Conservation (phyloP, 371 early-diverging fungal species). For the Cokeromyces recurvatus region DNA sequence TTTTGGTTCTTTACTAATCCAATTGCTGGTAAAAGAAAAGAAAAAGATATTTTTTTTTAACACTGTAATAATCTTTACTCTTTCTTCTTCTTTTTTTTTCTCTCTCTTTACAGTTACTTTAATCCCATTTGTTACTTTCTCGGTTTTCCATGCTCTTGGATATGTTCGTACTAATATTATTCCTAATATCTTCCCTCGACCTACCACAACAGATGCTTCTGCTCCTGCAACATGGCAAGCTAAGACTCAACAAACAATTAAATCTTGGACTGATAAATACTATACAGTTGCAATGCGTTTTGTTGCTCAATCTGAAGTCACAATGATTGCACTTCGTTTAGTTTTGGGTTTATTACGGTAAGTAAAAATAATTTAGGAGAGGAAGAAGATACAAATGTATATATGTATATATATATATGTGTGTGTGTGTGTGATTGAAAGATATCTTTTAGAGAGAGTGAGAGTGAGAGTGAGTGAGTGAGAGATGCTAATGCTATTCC, state of each 20-base stretch:
- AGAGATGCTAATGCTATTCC: too few relatives aligned
- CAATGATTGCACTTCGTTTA: slow-evolving; percentile 68
- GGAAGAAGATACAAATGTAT: too few relatives aligned
- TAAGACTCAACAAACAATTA: slow-evolving; percentile 52
- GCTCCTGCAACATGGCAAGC: slow-evolving; percentile 33
- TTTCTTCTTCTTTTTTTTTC: neutral
- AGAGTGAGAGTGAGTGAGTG: too few relatives aligned
- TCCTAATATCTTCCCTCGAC: slow-evolving; percentile 65
- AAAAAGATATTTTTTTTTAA: neutral
- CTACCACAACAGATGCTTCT: slow-evolving; percentile 28
- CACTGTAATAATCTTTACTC: too few relatives aligned
- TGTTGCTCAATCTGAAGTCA: slow-evolving; percentile 78
- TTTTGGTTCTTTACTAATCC: slow-evolving; percentile 75
- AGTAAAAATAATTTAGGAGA: too few relatives aligned
- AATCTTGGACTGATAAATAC: slow-evolving; percentile 64
- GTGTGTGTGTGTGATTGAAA: too few relatives aligned
- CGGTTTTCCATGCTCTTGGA: slow-evolving; percentile 78
- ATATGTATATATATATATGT: too few relatives aligned
- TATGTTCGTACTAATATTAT: slow-evolving; percentile 74
- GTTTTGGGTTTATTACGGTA: slow-evolving; percentile 64
- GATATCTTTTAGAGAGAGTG: too few relatives aligned
- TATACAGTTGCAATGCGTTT: slow-evolving; percentile 68
- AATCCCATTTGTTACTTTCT: slow-evolving; percentile 81
- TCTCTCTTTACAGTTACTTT: slow-evolving; percentile 58
- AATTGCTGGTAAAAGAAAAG: slow-evolving; percentile 53